Base-by-base conservation (phyloP, 345 rosid species). In the Hypericum perforatum region DNA sequence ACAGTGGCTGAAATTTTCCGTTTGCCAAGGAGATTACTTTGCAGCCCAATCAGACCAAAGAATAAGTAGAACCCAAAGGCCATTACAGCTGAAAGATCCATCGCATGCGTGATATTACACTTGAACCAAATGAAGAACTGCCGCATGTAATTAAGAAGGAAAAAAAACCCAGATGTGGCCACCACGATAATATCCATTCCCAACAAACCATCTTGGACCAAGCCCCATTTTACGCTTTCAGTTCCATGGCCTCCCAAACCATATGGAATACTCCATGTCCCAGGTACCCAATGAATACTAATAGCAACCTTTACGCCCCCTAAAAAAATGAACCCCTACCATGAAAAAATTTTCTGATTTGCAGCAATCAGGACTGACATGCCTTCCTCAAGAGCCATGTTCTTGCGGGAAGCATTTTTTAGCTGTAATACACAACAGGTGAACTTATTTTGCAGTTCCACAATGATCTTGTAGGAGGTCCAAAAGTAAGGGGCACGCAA, bases 331-430 rank as follows among this genome's bases (percentile, higher is more conserved):
- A 53, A 54, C 69, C 64, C 13, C 52, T 60, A 63, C 6, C 59
- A 37, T 36, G 36, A 40, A 63, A 71, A 59, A 63, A 63, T 49
- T 54, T 64, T 63, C 71, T 64, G 64, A 59, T 61, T 12, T 51
- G 69, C 62, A 73, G 51, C 64, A 65, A 69, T 59, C 74, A 62
- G 60, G 70, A 73, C 78, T 65, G 69, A 68, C 66, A 75, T 76
- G 81, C 76, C 79, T 72, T 75, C 78, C 61, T 73, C 78, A 76
- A 70, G 74, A 82, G 83, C 75, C 73, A 82, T 79, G 81, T 81
- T 73, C 74, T 78, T 82, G 82, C 60, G 80, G 80, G 77, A 77
- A 83, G 71, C 66, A 71, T 51, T 71, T 51, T 71, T 74, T 63
- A 79, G 82, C 78, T 79, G 85, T 76, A 69, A 79, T 69, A 74